phyloP scores from a whole-genome alignment of 768 basidiomycete species.

The Trametes coccinea region DNA sequence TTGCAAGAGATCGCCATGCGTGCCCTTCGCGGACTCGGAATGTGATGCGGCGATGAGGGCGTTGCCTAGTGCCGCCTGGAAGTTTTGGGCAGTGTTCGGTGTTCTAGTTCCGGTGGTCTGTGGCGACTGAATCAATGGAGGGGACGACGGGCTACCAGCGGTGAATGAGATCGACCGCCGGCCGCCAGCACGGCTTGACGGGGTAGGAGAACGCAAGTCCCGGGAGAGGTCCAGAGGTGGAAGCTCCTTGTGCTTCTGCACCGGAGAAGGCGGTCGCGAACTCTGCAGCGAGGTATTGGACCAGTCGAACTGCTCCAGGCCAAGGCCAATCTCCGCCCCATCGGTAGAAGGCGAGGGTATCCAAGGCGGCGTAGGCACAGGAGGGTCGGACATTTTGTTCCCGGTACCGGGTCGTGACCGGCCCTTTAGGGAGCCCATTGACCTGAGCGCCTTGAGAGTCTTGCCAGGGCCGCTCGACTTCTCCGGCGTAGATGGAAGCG shows the following conservation, averaged over 20 bases:
- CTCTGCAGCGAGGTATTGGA: conserved; percentile 7
- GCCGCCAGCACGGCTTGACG: conserved; percentile 49
- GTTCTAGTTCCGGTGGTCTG: conserved; percentile 40
- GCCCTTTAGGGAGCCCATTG: conserved; percentile 78
- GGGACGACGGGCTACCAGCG: conserved; percentile 52
- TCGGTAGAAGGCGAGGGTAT: conserved; percentile 10
- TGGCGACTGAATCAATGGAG: conserved; percentile 42
- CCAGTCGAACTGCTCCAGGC: conserved; percentile 51
- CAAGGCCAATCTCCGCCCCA: conserved; percentile 28
- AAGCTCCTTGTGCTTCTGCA: conserved; percentile 26
- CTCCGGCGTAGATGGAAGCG: conserved; percentile 45
- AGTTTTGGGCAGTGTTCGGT: conserved; percentile 14
- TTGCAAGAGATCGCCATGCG: conserved; percentile 86
- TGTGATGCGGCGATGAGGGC: conserved; percentile 94
- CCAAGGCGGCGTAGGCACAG: conserved; percentile 20
- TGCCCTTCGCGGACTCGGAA: conserved; percentile 89
- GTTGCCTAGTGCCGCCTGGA: conserved; percentile 77
- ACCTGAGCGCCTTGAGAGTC: conserved; percentile 71
- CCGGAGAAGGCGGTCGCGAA: conserved; percentile 27
- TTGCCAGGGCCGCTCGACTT: conserved; percentile 40
- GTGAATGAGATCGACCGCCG: conserved; percentile 71
- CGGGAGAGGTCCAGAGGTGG: conserved; percentile 39
- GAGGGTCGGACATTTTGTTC: conserved; percentile 16
- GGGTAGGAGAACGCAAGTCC: conserved; percentile 28
- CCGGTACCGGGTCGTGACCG: conserved; percentile 3